Evolutionary conservation across 805 yeast genomes (phyloP), one percentile per base, ranked within the genome.

Genomic region (Candida tammaniensis): DNA sequence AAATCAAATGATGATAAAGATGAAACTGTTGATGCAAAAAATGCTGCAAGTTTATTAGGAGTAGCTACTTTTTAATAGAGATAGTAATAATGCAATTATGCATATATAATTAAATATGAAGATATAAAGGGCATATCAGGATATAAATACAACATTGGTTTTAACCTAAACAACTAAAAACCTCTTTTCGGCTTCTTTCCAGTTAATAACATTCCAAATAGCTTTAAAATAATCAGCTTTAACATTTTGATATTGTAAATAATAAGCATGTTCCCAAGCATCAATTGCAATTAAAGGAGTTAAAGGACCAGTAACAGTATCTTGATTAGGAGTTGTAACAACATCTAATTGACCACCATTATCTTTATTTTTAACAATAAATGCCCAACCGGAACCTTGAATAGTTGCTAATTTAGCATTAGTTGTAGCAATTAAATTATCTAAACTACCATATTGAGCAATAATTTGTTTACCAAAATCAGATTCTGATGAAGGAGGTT

Each of bases 11-110:
- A 43, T 14, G 40, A 35, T 0, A 48, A 42, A 6, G 37, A 43
- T 17, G 43, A 34, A 9, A 28, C 25, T 4, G 74, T 87, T 4
- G 91, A 86, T 57, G 94, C 96, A 0, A 78, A 76, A 40, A 80
- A 79, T 48, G 98, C 96, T 1, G 97, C 96, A 0, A 68, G 77
- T 22, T 48, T 91, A 25, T 66, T 89, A 17, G 95, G 96, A 1
- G 80, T 79, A 4, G 78, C 91, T 2, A 78, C 86, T 4, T 85
- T 85, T 47, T 79, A 55, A 47, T 5, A n/a, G n/a, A n/a, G n/a
- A n/a, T n/a, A n/a, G n/a, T n/a, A n/a, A n/a, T n/a, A n/a, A n/a
- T n/a, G n/a, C n/a, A n/a, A n/a, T n/a, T n/a, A n/a, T 10, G 10
- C 22, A 19, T 19, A 19, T 19, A 19, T 19, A 19, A 7, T 7